These are phyloP conservation scores for Hanseniaspora lachancei DNA, from an alignment of 805 yeast species.

Conservation along the genomic window DNA sequence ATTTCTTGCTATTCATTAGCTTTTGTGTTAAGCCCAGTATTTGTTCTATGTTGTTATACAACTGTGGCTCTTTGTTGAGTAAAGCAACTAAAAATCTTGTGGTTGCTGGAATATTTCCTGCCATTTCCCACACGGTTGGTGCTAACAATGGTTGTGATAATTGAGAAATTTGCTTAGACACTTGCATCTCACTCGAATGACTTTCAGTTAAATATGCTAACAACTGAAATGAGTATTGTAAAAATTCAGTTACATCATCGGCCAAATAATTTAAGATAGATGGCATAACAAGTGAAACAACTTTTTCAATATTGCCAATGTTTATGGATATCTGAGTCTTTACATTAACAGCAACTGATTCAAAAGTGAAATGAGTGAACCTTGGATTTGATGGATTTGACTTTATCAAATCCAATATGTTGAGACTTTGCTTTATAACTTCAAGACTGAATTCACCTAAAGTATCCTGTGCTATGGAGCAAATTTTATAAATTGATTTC, in stretches of 20 bases:
- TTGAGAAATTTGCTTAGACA: constrained; percentile 54
- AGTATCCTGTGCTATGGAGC: constrained; percentile 57
- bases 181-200: constrained; percentile 33
- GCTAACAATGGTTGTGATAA: constrained; percentile 71
- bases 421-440: constrained; percentile 48
- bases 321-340: constrained; percentile 34
- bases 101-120: constrained; percentile 88
- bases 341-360: constrained; percentile 66
- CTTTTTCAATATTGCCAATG: constrained; percentile 15
- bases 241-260: constrained; percentile 83
- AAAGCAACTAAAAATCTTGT: constrained; percentile 66
- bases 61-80: constrained; percentile 28
- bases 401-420: constrained; percentile 56
- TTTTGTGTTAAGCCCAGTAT: constrained; percentile 94
- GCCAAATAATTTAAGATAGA: constrained; percentile 53
- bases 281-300: constrained; percentile 45
- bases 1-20: constrained; percentile 67
- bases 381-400: constrained; percentile 92
- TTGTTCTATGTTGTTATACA: constrained; percentile 47
- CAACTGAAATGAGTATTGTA: constrained; percentile 87
- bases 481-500: constrained; percentile 74
- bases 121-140: constrained; percentile 86
- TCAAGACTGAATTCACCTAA: constrained; percentile 36
- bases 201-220: constrained; percentile 62
- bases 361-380: constrained; percentile 83